Percentiles rank a stretch among this genome's conserved stretches.
These are phyloP conservation scores for Cryptococcus sp. DNA, from an alignment of 1,284 basidiomycete genomes.

Conservation along the genomic window DNA sequence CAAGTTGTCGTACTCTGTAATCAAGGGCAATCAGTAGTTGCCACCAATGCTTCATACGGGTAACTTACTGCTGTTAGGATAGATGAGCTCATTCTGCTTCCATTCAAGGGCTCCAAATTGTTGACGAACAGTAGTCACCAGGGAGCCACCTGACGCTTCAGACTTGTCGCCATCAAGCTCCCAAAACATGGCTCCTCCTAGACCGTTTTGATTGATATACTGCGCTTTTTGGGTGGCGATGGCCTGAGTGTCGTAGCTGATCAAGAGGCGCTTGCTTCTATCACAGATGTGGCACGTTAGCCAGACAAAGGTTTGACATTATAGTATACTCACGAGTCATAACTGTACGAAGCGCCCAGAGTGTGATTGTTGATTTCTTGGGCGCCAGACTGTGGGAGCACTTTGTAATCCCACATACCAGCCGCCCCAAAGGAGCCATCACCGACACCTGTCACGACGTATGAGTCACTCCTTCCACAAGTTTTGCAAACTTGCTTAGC, in stretches of 20 bases:
- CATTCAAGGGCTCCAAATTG: constrained; percentile 40
- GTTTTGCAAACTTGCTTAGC: not conserved
- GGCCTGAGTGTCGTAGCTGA: constrained; percentile 79
- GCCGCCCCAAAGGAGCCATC: constrained; percentile 54
- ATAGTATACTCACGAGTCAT: constrained; percentile 59
- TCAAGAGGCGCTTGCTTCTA: constrained; percentile 51
- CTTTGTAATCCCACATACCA: constrained; percentile 66
- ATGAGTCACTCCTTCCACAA: constrained; percentile 1
- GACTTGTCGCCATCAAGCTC: constrained; percentile 54
- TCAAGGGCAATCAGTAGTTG: constrained; percentile 26
- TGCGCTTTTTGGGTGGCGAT: constrained; percentile 73
- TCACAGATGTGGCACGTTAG: not conserved
- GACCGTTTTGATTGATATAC: constrained; percentile 66
- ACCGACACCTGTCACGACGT: constrained; percentile 59
- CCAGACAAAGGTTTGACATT: not conserved
- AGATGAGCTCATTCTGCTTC: constrained; percentile 42
- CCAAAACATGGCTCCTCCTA: constrained; percentile 82
- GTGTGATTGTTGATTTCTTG: constrained; percentile 68
- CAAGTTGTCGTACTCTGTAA: constrained; percentile 45
- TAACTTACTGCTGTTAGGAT: constrained; percentile 44
- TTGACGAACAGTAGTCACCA: constrained; percentile 39
- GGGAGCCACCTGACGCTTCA: constrained; percentile 24
- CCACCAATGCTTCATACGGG: not conserved
- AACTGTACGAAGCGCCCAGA: constrained; percentile 76
- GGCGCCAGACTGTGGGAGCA: constrained; percentile 67